Base-by-base conservation (phyloP, 2,329 filamentous ascomycete genomes). In the Fusarium nurragi region DNA sequence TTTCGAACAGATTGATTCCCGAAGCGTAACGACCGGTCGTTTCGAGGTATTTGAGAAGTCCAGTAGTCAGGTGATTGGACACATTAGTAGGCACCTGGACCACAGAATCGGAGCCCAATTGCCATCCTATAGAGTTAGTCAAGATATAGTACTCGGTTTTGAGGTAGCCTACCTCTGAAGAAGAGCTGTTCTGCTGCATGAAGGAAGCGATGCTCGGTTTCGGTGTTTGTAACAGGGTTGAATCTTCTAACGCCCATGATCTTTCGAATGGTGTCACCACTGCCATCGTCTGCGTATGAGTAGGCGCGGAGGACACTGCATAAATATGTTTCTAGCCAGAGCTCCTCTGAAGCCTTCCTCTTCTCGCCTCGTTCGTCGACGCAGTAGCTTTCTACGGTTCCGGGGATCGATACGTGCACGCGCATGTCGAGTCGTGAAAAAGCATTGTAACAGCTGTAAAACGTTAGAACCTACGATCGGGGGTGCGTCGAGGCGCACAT, bases 401-500 rank as follows among this genome's bases (percentile, higher is more conserved):
- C 95, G 18, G 95, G 95, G 66, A 99, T 98, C 67, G 94, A 94
- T 59, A 99, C 94, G 75, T 98, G 94, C 13, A 99, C 94, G 61
- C 95, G 93, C 95, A 99, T 99, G 75, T 99, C 95, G 50, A 98
- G 85, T 66, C 96, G 88, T 6, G 95, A 98, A 78, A 99, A 97
- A 67, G 95, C 95, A 92, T 99, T 99, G 85, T 99, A 99, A 80
- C 95, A 99, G 80, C 83, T 85, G 57, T 10, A 9, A 13, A 18
- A 5, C 14, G 47, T 71, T 39, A 67, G 68, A 21, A 6, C 4
- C 16, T 9, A 12, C 16, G 11, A 21, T 16, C 66, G 46, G 18
- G 8, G 25, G 18, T 41, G 84, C 87, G 13, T 9, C 12, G 12
- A 12, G 18, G 16, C 8, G 18, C 25, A 30, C 12, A 36, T 37